These are phyloP conservation scores for Sphaerobolus stellatus DNA, from an alignment of 1,284 basidiomycete genomes.

Conservation along the genomic window DNA sequence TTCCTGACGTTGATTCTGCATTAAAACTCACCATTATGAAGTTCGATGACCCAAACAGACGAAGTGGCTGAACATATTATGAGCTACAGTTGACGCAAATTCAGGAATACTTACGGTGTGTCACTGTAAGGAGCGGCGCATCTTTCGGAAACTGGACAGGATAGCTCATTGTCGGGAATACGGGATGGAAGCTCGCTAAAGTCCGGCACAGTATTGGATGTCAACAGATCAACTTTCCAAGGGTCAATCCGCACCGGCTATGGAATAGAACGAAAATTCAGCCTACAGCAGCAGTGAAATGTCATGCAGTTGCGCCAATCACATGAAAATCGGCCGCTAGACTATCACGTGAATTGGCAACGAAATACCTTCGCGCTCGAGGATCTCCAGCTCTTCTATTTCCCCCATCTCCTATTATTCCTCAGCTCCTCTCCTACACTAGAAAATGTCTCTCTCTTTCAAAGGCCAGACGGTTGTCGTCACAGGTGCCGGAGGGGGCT, in stretches of 20 bases:
- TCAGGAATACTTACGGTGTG: constrained; percentile 50
- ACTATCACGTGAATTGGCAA: too few species aligned
- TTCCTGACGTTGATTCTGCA: not conserved
- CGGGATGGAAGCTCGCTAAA: too few species aligned
- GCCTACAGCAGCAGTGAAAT: not conserved
- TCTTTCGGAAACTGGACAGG: constrained; percentile 2
- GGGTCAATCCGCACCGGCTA: too few species aligned
- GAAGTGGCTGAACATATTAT: constrained; percentile 47
- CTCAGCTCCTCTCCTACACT: constrained; percentile 9
- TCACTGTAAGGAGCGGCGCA: constrained; percentile 43
- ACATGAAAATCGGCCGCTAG: too few species aligned
- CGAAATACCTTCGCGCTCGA: too few species aligned
- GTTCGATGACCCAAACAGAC: constrained; percentile 69
- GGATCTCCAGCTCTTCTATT: too few species aligned
- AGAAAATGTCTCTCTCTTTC: constrained; percentile 58
- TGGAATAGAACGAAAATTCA: too few species aligned
- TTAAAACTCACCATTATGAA: constrained; percentile 58
- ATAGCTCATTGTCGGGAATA: not conserved
- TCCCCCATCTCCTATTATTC: too few species aligned
- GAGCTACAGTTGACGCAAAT: not conserved
- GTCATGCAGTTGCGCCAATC: not conserved
- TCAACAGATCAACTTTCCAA: not conserved
- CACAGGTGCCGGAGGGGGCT: constrained; percentile 94
- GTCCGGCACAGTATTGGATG: too few species aligned
- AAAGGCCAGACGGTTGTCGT: constrained; percentile 91